Conservation (phyloP, 192 early-diverging fungal species). For the Chytriomyces sp. region DNA sequence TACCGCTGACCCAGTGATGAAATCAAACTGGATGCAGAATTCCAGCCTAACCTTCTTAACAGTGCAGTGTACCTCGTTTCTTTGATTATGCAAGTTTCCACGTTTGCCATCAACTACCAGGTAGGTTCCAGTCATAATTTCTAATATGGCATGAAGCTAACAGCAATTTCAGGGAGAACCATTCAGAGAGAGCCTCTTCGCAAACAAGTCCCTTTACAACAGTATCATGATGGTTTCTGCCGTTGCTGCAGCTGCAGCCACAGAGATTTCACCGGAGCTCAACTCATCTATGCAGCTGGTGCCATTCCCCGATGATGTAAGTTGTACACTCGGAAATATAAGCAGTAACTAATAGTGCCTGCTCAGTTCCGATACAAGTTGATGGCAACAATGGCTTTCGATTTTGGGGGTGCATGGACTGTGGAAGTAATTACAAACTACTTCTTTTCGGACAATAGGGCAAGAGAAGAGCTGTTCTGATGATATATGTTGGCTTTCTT, state of each 20-base stretch:
- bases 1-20: slow-evolving; percentile 53
- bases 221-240: slow-evolving; percentile 79
- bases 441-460: slow-evolving; percentile 88
- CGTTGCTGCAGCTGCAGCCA: slow-evolving; percentile 85
- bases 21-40: slow-evolving; percentile 88
- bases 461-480: slow-evolving; percentile 47
- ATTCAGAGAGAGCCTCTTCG: slow-evolving; percentile 90
- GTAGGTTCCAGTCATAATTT: slow-evolving; percentile 32
- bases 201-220: slow-evolving; percentile 93
- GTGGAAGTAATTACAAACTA: slow-evolving; percentile 77
- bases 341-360: neutral
- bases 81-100: slow-evolving; percentile 98
- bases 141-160: neutral
- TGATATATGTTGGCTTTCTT: neutral
- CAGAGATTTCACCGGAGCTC: slow-evolving; percentile 83
- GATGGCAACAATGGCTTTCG: slow-evolving; percentile 81
- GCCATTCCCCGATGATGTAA: slow-evolving; percentile 78
- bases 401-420: slow-evolving; percentile 80
- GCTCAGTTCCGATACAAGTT: slow-evolving; percentile 77
- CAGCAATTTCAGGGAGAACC: slow-evolving; percentile 64
- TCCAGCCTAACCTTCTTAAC: slow-evolving; percentile 96
- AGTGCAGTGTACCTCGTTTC: slow-evolving; percentile 94
- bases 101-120: slow-evolving; percentile 99
- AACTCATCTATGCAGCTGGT: slow-evolving; percentile 92
- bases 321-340: too few relatives aligned